Conservation (phyloP, 1,139 yeast genomes). For the Lodderomyces beijingensis region DNA sequence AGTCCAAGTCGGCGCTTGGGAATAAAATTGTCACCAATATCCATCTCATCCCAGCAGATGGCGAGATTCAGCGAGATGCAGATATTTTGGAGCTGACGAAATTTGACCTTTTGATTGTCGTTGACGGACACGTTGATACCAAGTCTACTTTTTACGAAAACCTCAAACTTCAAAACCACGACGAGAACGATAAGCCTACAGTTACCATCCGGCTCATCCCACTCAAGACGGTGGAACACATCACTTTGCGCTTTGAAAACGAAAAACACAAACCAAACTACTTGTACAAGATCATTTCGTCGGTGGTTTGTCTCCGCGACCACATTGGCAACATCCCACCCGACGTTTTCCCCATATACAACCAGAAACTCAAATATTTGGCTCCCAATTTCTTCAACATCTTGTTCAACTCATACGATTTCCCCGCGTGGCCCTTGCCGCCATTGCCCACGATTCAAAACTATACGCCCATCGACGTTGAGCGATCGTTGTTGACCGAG, state of each 20-base stretch:
- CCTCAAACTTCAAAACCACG: conserved; percentile 31
- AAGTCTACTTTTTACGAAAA: conserved; percentile 22
- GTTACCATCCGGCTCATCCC: conserved; percentile 72
- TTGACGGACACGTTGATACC: conserved; percentile 67
- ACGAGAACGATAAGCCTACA: conserved; percentile 22
- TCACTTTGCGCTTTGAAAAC: conserved; percentile 34
- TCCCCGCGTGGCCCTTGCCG: conserved; percentile 73
- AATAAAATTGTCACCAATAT: conserved; percentile 20
- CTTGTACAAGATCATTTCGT: conserved; percentile 68
- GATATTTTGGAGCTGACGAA: conserved; percentile 23
- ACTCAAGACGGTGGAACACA: conserved; percentile 79
- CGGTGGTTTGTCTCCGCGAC: conserved; percentile 78
- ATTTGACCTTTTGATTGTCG: conserved; percentile 62
- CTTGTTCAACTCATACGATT: conserved; percentile 23
- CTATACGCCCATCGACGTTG: conserved; percentile 70
- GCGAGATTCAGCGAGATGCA: conserved; percentile 26
- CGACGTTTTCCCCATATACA: conserved; percentile 70
- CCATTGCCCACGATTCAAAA: conserved; percentile 61
- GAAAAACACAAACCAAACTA: conserved; percentile 35
- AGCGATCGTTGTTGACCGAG: conserved; percentile 71
- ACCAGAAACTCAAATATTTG: conserved; percentile 61
- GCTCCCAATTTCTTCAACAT: conserved; percentile 52
- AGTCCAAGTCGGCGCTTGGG: conserved; percentile 8
- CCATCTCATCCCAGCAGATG: conserved; percentile 45
- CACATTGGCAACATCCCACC: conserved; percentile 83